A percentile compares a stretch with the other conserved stretches of the same genome.
phyloP scores from a whole-genome alignment of 1,139 yeast genomes.

The Saccharomyces hybrid region DNA sequence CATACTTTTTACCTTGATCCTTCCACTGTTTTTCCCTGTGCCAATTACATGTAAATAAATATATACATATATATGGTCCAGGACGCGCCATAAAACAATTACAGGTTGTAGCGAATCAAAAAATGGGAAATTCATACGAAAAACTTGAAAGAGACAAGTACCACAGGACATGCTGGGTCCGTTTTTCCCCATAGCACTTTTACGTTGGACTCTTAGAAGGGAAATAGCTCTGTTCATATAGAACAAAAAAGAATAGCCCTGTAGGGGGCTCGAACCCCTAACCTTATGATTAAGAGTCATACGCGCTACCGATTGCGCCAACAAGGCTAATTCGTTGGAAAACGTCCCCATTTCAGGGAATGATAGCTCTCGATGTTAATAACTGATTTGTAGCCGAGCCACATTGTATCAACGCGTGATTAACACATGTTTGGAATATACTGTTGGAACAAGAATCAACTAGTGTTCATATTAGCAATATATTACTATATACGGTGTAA shows the following conservation, averaged over 20 bases:
- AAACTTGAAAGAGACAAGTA: neutral
- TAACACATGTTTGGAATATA: no score
- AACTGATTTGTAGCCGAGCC: no score
- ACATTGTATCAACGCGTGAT: no score
- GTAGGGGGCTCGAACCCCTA: slow-evolving; percentile 43
- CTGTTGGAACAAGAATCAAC: no score
- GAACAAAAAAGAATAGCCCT: slow-evolving; percentile 26
- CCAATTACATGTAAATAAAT: neutral
- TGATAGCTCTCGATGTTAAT: no score
- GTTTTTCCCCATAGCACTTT: neutral
- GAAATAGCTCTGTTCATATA: no score
- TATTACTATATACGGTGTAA: neutral
- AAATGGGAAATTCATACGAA: neutral
- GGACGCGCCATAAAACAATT: neutral
- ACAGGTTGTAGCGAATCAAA: neutral
- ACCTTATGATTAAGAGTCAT: slow-evolving; percentile 41
- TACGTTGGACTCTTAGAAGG: neutral
- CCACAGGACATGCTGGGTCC: neutral
- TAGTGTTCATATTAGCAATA: neutral
- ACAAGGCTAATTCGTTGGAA: slow-evolving; percentile 30
- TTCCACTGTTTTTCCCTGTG: neutral
- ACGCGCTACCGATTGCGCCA: slow-evolving; percentile 44
- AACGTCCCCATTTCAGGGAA: neutral
- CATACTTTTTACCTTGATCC: neutral
- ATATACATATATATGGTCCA: neutral